These are phyloP conservation scores for Camellia lanceoleosa DNA, from an alignment of 148 eudicot species.

Conservation along the genomic window DNA sequence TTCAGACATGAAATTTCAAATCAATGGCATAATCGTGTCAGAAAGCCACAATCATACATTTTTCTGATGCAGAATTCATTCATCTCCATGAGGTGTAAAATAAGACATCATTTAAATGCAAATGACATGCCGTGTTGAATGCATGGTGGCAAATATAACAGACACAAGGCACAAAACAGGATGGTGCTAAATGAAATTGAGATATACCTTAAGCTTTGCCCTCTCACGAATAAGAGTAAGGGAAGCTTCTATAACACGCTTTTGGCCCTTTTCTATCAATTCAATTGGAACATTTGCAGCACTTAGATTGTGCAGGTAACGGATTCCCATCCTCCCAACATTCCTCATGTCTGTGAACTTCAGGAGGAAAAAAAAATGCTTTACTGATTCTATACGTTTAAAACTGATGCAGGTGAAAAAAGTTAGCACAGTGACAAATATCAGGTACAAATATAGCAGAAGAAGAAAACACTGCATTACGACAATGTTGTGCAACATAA, in stretches of 20 bases:
- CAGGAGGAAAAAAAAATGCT: neutral
- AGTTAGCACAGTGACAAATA: neutral
- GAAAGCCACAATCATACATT: neutral
- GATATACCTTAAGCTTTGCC: constrained; percentile 84
- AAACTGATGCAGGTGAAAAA: neutral
- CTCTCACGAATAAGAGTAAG: constrained; percentile 94
- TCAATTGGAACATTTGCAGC: constrained; percentile 70
- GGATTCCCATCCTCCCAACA: constrained; percentile 64
- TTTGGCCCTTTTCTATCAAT: constrained; percentile 74
- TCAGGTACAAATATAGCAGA: neutral
- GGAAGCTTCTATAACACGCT: constrained; percentile 89
- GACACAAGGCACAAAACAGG: neutral
- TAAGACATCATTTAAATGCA: neutral
- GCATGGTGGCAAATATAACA: neutral
- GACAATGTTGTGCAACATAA: neutral
- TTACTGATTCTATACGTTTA: neutral
- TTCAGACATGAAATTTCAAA: neutral
- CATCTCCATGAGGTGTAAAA: neutral
- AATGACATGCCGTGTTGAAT: neutral
- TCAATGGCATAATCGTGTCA: neutral
- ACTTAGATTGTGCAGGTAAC: constrained; percentile 53
- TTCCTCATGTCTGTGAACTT: constrained; percentile 49
- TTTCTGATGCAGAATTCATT: neutral
- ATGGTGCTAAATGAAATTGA: neutral
- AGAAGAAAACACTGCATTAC: neutral